Conservation (phyloP, 1,139 yeast genomes). For the Lodderomyces orthopsilosis region DNA sequence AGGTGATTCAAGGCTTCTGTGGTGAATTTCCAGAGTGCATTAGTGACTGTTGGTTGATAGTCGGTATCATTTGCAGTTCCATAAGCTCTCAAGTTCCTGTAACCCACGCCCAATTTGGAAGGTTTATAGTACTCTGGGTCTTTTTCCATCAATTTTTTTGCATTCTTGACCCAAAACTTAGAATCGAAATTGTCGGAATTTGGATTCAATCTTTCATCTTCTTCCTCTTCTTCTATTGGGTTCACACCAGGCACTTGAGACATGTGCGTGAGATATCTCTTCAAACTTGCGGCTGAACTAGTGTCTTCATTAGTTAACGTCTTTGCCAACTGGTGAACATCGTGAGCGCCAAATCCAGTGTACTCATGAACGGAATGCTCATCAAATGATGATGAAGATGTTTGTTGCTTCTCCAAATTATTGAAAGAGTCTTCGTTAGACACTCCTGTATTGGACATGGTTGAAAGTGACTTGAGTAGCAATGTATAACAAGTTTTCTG, state of each 20-base stretch:
- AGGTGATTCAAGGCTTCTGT: conserved; percentile 29
- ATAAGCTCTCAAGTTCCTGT: conserved; percentile 63
- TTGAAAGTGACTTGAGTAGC: no score
- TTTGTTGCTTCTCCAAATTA: conserved; percentile 3
- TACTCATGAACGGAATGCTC: neutral
- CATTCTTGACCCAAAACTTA: conserved; percentile 70
- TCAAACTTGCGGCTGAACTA: conserved; percentile 10
- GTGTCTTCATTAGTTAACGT: conserved; percentile 32
- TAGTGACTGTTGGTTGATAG: conserved; percentile 70
- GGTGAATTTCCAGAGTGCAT: conserved; percentile 35
- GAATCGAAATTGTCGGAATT: conserved; percentile 15
- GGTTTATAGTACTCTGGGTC: conserved; percentile 68
- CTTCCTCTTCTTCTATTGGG: conserved; percentile 25
- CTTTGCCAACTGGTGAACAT: conserved; percentile 5
- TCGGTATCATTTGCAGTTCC: conserved; percentile 79
- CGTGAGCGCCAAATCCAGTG: conserved; percentile 1
- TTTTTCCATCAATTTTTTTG: conserved; percentile 51
- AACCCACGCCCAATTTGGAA: conserved; percentile 66
- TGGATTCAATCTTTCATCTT: conserved; percentile 13
- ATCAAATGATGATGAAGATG: neutral
- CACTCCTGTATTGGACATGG: neutral
- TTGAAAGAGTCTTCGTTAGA: conserved; percentile 2
- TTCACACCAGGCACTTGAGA: conserved; percentile 51
- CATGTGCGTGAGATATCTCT: conserved; percentile 46
- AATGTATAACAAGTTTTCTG: no score